Conservation (phyloP, 495 filamentous ascomycete genomes). For the Hypoxylon crocopeplum region DNA sequence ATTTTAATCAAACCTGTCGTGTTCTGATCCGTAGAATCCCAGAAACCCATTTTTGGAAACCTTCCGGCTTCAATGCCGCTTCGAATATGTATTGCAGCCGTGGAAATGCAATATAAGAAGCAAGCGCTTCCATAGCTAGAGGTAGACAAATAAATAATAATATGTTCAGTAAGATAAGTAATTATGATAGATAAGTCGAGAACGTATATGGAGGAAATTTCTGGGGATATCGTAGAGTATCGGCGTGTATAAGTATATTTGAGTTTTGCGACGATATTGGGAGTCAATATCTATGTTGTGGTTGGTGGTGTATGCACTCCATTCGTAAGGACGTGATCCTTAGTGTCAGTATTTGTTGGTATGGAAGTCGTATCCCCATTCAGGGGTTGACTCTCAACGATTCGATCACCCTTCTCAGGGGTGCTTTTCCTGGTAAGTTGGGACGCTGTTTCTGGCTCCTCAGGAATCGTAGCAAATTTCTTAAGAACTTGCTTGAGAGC, state of each 20-base stretch:
- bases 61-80: background rate
- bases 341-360: background rate
- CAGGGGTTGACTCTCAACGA: background rate
- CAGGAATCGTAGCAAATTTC: slow-evolving; percentile 63
- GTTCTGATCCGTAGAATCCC: too few relatives aligned
- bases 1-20: slow-evolving; percentile 6
- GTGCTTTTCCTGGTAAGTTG: slow-evolving; percentile 38
- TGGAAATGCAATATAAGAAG: background rate
- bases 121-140: background rate
- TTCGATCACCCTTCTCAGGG: slow-evolving; percentile 30
- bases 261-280: too few relatives aligned
- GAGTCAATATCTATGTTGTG: background rate
- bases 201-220: background rate
- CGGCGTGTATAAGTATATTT: background rate
- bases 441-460: slow-evolving; percentile 57
- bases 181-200: background rate
- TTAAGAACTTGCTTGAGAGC: slow-evolving; percentile 85
- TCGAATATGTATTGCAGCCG: background rate
- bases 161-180: background rate
- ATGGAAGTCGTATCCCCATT: slow-evolving; percentile 12
- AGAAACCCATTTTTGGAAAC: slow-evolving; percentile 7
- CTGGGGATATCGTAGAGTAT: background rate
- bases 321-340: slow-evolving; percentile 12
- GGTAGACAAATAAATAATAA: slow-evolving; percentile 3
- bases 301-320: slow-evolving; percentile 3